phyloP scores from a whole-genome alignment of 805 yeast species.

The Yarrowia sp. region DNA sequence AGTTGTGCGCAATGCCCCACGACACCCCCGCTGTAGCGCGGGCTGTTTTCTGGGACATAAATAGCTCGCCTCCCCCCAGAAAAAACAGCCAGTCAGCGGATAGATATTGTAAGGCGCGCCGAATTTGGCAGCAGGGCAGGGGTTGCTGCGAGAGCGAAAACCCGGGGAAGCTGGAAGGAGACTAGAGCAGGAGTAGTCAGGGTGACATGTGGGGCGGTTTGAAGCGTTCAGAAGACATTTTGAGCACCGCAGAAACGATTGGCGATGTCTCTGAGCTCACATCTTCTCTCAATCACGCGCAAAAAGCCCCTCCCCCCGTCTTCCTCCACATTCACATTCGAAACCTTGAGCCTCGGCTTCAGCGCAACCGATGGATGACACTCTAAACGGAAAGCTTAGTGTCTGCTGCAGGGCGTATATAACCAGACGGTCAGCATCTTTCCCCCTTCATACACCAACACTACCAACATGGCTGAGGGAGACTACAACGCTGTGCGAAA shows the following conservation, averaged over 20 bases:
- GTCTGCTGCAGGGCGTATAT: constrained; percentile 5
- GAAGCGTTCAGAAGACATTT: too few relatives aligned
- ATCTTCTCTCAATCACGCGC: too few relatives aligned
- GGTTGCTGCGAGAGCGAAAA: neutral
- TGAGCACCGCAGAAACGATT: neutral
- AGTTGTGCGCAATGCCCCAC: too few relatives aligned
- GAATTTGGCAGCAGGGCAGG: constrained; percentile 2
- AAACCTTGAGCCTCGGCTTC: constrained; percentile 26
- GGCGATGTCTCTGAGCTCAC: too few relatives aligned
- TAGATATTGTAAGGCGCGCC: neutral
- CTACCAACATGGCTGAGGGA: constrained; percentile 30
- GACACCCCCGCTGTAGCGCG: too few relatives aligned
- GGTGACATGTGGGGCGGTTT: neutral
- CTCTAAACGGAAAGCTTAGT: constrained; percentile 8
- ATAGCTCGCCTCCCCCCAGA: constrained; percentile 10
- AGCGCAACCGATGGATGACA: constrained; percentile 17
- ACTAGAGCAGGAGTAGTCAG: neutral
- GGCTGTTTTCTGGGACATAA: too few relatives aligned
- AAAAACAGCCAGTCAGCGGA: neutral
- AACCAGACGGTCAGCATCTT: neutral
- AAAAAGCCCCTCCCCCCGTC: neutral
- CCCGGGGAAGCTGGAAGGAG: constrained; percentile 22
- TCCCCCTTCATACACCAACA: neutral
- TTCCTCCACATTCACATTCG: constrained; percentile 19
- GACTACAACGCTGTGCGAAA: constrained; percentile 44